phyloP scores from a whole-genome alignment of 192 early-diverging fungal genomes.

The Funneliformis mosseae region DNA sequence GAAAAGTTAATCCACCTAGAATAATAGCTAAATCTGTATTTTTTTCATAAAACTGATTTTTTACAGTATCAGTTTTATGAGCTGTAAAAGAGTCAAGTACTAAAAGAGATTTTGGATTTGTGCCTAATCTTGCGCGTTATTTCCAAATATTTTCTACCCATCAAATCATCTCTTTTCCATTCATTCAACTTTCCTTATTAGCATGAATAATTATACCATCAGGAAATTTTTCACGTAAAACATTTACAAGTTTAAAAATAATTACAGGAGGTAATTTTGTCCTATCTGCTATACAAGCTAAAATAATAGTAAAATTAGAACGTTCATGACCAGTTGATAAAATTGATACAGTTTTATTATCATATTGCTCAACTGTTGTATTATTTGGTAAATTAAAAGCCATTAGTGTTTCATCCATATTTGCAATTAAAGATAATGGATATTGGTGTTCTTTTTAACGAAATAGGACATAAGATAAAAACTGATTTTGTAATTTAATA shows the following conservation, averaged over 20 bases:
- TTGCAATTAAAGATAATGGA: no score
- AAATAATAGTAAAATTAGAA: not conserved
- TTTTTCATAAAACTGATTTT: not conserved
- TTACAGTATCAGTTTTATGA: conserved; percentile 11
- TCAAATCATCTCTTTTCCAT: conserved; percentile 13
- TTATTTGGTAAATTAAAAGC: conserved; percentile 4
- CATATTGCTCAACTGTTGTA: not conserved
- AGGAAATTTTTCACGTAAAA: no score
- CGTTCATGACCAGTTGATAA: not conserved
- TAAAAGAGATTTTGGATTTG: conserved; percentile 3
- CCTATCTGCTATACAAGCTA: not conserved
- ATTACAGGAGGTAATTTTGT: not conserved
- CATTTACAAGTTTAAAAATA: no score
- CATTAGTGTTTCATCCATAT: not conserved
- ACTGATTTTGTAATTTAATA: not conserved
- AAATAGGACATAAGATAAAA: conserved; percentile 1
- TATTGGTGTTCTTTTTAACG: not conserved
- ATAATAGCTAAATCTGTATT: not conserved
- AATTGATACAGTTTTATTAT: not conserved
- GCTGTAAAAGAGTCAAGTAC: not conserved
- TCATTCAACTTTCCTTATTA: not conserved
- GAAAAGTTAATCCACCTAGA: not conserved
- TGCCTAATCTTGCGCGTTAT: not conserved
- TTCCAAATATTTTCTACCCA: not conserved
- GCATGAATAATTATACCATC: not conserved